Evolutionary conservation across 495 filamentous ascomycete genomes (phyloP).

Genomic region (Penicillium crystallinum): DNA sequence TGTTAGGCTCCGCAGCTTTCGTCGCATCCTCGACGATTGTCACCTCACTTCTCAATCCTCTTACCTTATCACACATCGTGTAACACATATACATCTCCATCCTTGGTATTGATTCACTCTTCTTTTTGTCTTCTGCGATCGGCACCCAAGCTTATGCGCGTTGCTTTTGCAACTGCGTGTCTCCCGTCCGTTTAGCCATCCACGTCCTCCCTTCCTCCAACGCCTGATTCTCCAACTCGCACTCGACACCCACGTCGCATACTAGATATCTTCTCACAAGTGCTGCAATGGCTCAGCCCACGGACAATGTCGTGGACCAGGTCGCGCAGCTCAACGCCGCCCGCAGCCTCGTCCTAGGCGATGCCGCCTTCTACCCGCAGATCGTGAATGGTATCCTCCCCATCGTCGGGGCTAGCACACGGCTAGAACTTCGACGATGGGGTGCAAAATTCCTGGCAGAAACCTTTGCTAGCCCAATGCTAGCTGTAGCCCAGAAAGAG

Average conservation of each 20-base stretch:
- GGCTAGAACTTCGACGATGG: slow-evolving; percentile 85
- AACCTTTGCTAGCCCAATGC: slow-evolving; percentile 81
- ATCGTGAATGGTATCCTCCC: slow-evolving; percentile 87
- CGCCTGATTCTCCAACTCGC: background rate
- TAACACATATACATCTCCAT: background rate
- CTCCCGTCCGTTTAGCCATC: background rate
- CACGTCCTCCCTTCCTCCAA: background rate
- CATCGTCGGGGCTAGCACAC: slow-evolving; percentile 70
- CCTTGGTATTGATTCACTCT: background rate
- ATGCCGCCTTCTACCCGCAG: slow-evolving; percentile 78
- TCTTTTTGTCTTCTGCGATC: background rate
- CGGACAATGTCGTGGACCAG: slow-evolving; percentile 61
- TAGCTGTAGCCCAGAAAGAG: slow-evolving; percentile 69
- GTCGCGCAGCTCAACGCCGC: slow-evolving; percentile 80
- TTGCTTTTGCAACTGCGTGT: slow-evolving; percentile 8
- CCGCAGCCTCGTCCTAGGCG: slow-evolving; percentile 78
- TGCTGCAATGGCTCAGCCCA: slow-evolving; percentile 39
- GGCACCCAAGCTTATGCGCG: slow-evolving; percentile 4
- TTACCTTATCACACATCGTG: background rate
- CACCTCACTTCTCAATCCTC: background rate
- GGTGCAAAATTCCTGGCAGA: slow-evolving; percentile 94
- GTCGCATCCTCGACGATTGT: slow-evolving; percentile 2
- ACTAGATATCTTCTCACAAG: background rate
- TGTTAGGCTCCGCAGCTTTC: slow-evolving; percentile 11
- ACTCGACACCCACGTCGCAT: background rate